phyloP scores from a whole-genome alignment of 768 basidiomycete genomes.

The Amanita subjunquillea region DNA sequence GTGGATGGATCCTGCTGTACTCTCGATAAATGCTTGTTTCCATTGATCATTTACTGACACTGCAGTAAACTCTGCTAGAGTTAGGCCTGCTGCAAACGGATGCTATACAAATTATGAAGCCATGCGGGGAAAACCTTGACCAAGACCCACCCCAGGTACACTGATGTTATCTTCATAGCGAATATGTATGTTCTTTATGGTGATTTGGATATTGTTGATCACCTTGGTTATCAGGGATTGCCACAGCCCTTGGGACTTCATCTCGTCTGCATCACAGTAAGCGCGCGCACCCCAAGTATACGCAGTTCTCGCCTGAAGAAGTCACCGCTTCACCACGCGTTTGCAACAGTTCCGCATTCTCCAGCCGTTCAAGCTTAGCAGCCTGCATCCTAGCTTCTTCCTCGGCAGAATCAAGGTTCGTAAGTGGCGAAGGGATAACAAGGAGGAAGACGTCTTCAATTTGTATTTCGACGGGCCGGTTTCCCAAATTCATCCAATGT shows the following conservation, averaged over 20 bases:
- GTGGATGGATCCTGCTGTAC: constrained; percentile 76
- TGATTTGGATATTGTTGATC: constrained; percentile 93
- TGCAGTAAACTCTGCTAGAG: constrained; percentile 79
- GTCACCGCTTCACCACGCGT: constrained; percentile 47
- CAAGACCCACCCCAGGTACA: constrained; percentile 70
- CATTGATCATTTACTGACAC: constrained; percentile 84
- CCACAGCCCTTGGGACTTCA: constrained; percentile 80
- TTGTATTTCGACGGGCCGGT: constrained; percentile 82
- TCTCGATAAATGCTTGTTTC: constrained; percentile 89
- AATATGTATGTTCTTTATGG: constrained; percentile 90
- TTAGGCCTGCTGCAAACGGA: constrained; percentile 88
- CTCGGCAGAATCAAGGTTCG: constrained; percentile 65
- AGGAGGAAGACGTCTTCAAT: constrained; percentile 95
- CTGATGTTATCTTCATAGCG: constrained; percentile 94
- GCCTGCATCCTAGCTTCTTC: constrained; percentile 77
- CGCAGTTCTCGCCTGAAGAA: constrained; percentile 28
- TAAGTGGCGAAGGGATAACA: constrained; percentile 71
- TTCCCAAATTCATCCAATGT: constrained; percentile 83
- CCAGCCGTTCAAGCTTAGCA: constrained; percentile 79
- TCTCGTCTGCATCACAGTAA: constrained; percentile 26
- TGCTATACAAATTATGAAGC: constrained; percentile 42
- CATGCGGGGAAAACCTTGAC: neutral
- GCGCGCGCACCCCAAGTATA: neutral
- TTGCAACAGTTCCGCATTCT: constrained; percentile 79
- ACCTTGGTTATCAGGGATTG: constrained; percentile 80